Base-by-base conservation (phyloP, 345 rosid species). In the Gossypium bickii region DNA sequence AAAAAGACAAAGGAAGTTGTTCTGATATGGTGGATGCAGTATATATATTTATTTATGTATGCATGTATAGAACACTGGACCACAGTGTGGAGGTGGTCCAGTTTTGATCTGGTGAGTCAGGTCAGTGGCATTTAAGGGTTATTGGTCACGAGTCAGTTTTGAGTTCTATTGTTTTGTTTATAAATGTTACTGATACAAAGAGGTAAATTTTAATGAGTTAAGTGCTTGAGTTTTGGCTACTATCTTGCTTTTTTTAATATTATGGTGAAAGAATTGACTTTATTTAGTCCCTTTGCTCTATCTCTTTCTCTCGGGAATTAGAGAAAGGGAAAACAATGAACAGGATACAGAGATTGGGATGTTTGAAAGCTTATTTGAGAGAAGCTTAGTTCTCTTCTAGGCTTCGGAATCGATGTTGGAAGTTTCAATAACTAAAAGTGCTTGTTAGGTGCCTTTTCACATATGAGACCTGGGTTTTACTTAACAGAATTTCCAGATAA, bases 21-120 rank as follows among this genome's bases (percentile, higher is more conserved):
- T 29, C 24, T 16, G 60, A 17, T 52, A 27, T 49, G 43, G 43
- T 49, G 56, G 58, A 25, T 25, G 72, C 56, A 47, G 20, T 22
- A 13, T 24, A 24, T 55, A n/a, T 10, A n/a, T 59, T 43, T 55
- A 11, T 20, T 1, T 55, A 57, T 57, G 11, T 57, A 9, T 66
- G 5, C 9, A 44, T 64, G 16, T 45, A 69, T 47, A 22, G 56
- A 34, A 56, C 45, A 7, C 20, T 10, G 74, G 62, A 71, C 48
- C 27, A 55, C 17, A 55, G 27, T 11, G 74, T 57, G 65, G 53
- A 71, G 20, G 38, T 57, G 74, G 38, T 56, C 59, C 59, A 55
- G 60, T 56, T 56, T 56, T 56, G 22, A n/a, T 71, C 65, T 12
- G 41, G 22, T 43, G 41, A 38, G 41, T 58, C 41, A 4, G 45